A percentile compares a stretch with the other conserved stretches of the same genome.
phyloP scores from a whole-genome alignment of 2,329 filamentous ascomycete genomes.

The Lasiodiplodia sp. region DNA sequence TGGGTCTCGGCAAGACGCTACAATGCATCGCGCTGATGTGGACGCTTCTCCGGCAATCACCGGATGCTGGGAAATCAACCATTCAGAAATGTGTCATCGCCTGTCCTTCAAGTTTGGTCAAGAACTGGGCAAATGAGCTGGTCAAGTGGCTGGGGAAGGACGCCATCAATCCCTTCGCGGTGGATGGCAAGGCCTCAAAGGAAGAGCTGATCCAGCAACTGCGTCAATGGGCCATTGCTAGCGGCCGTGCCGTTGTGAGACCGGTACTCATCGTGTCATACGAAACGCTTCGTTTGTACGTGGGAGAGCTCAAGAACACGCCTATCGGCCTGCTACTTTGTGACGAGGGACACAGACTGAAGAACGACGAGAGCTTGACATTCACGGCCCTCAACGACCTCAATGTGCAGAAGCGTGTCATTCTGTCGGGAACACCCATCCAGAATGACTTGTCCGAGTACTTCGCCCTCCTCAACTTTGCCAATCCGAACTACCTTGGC shows the following conservation, averaged over 20 bases:
- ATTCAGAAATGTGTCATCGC: conserved; percentile 98
- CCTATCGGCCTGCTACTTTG: conserved; percentile 93
- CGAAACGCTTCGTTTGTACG: conserved; percentile 90
- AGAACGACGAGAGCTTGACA: conserved; percentile 95
- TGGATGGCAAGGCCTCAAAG: conserved; percentile 95
- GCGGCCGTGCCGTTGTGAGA: conserved; percentile 85
- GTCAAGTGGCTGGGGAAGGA: conserved; percentile 95
- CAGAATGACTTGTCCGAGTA: conserved; percentile 99
- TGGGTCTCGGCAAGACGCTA: conserved; percentile 96
- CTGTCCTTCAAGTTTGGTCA: conserved; percentile 93
- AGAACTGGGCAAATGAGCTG: conserved; percentile 97
- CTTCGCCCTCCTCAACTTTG: conserved; percentile 94
- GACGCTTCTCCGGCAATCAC: conserved; percentile 94
- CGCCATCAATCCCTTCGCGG: conserved; percentile 90
- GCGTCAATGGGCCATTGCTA: conserved; percentile 92
- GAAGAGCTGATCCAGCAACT: conserved; percentile 90
- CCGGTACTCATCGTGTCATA: conserved; percentile 98
- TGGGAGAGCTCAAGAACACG: conserved; percentile 86
- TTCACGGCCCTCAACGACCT: conserved; percentile 90
- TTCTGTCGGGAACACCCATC: conserved; percentile 95
- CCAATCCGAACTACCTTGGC: conserved; percentile 90
- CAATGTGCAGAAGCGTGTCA: conserved; percentile 90
- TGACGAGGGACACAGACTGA: conserved; percentile 94
- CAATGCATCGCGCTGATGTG: conserved; percentile 97
- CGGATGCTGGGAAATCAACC: conserved; percentile 89